phyloP scores from a whole-genome alignment of 345 rosid genomes.

The Moricandia arvensis region DNA sequence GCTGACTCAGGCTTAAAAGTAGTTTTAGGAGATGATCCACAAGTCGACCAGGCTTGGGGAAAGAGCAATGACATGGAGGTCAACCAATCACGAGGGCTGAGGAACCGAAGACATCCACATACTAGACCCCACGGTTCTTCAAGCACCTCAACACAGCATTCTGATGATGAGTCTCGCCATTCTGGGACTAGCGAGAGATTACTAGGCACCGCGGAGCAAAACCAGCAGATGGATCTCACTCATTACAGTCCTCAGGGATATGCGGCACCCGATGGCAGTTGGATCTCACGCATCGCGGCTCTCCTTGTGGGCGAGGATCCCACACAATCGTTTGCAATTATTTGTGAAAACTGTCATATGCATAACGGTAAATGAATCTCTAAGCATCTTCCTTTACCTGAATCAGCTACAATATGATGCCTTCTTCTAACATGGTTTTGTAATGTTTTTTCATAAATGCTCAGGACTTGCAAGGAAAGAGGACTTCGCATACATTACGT shows the following conservation, averaged over 20 bases:
- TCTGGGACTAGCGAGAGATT: conserved; percentile 40
- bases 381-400: background rate
- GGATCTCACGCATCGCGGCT: conserved; percentile 92
- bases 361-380: conserved; percentile 72
- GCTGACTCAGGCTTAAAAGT: conserved; percentile 90
- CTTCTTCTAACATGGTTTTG: background rate
- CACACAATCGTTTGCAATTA: conserved; percentile 84
- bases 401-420: background rate
- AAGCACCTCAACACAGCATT: conserved; percentile 42
- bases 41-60: conserved; percentile 44
- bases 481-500: conserved; percentile 74
- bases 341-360: conserved; percentile 92
- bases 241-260: conserved; percentile 63
- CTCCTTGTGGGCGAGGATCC: conserved; percentile 98
- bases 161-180: conserved; percentile 44
- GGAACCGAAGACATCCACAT: conserved; percentile 58
- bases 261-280: conserved; percentile 58
- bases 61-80: conserved; percentile 69
- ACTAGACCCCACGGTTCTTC: conserved; percentile 52
- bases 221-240: conserved; percentile 57
- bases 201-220: conserved; percentile 45
- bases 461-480: conserved; percentile 88
- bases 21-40: conserved; percentile 63
- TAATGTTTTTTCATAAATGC: background rate
- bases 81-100: conserved; percentile 62